phyloP scores from a whole-genome alignment of 768 basidiomycete genomes.

The Pleurotus eryngii region DNA sequence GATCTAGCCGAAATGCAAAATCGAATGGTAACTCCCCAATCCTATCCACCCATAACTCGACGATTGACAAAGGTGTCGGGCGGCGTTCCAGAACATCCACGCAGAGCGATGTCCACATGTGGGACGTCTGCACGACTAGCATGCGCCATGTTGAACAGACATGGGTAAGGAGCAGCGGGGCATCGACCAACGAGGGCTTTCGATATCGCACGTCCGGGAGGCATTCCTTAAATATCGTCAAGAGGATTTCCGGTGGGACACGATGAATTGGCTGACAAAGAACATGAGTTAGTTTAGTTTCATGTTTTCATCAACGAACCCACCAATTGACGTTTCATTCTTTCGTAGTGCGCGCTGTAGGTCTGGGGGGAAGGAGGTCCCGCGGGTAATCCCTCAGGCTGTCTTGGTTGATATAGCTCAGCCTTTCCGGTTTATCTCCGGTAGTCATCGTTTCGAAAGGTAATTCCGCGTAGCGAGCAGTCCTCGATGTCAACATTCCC shows the following conservation, averaged over 20 bases:
- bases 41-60: conserved; percentile 4
- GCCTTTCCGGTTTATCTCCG: conserved; percentile 5
- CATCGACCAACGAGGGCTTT: conserved; percentile 2
- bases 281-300: too few species aligned
- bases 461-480: conserved; percentile 2
- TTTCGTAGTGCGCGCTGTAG: neutral
- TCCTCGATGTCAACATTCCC: neutral
- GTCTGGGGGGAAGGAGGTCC: neutral
- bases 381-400: neutral
- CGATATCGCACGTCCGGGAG: neutral
- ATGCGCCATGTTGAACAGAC: neutral
- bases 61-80: neutral
- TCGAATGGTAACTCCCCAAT: neutral
- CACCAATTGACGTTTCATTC: too few species aligned
- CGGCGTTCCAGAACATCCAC: neutral
- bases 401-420: neutral
- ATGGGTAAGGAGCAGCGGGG: conserved; percentile 5
- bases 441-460: neutral
- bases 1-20: conserved; percentile 3
- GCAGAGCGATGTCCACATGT: neutral
- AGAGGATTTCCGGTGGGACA: neutral
- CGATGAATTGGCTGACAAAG: neutral
- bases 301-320: too few species aligned
- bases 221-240: conserved; percentile 1
- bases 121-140: neutral